phyloP scores from a whole-genome alignment of 164 flowering plant species.

The Echeveria elegans region DNA sequence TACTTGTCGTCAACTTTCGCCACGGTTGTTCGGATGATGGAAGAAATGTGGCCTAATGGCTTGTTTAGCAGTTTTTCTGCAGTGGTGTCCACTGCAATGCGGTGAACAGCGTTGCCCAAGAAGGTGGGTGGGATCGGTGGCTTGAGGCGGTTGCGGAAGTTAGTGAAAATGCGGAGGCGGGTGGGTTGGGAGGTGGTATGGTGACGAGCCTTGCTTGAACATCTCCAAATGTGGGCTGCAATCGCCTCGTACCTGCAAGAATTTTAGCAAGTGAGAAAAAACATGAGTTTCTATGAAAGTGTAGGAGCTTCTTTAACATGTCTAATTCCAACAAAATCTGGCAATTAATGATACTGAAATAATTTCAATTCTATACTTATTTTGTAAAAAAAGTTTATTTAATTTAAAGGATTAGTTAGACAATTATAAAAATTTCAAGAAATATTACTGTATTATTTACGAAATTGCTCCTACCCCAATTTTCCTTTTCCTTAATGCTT shows the following conservation, averaged over 20 bases:
- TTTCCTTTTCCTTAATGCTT: too few relatives aligned
- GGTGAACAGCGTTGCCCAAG: not conserved
- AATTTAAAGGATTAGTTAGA: too few relatives aligned
- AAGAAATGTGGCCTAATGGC: constrained; percentile 16
- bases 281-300: too few relatives aligned
- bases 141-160: not conserved
- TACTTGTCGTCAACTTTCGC: constrained; percentile 16
- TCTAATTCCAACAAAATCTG: too few relatives aligned
- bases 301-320: too few relatives aligned
- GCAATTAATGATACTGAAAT: too few relatives aligned
- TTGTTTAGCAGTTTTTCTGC: constrained; percentile 18
- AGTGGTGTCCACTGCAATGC: not conserved
- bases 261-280: too few relatives aligned
- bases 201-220: not conserved
- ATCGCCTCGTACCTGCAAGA: constrained; percentile 3
- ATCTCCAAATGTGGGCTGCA: constrained; percentile 7
- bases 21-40: constrained; percentile 15
- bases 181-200: not conserved
- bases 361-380: too few relatives aligned
- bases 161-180: not conserved
- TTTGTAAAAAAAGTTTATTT: too few relatives aligned
- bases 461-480: too few relatives aligned
- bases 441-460: too few relatives aligned
- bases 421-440: too few relatives aligned
- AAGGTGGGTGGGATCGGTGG: not conserved